phyloP scores from a whole-genome alignment of 345 rosid species.

The Pugionium dolabratum region DNA sequence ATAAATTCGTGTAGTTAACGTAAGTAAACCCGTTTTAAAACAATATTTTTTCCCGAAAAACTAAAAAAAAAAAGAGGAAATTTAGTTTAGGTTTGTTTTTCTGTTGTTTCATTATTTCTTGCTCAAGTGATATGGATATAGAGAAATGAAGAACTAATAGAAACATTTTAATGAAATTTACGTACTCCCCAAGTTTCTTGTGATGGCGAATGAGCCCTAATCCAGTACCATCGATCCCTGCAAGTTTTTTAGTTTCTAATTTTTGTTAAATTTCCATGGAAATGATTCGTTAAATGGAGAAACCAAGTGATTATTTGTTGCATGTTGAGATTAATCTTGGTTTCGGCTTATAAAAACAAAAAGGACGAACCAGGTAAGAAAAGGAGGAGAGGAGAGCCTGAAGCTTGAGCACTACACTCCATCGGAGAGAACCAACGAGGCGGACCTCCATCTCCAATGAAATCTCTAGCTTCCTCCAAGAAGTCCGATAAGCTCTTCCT shows the following conservation, averaged over 20 bases:
- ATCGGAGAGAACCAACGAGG: slow-evolving; percentile 70
- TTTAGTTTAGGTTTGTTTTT: too few relatives aligned
- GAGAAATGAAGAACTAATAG: too few relatives aligned
- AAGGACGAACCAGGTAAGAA: slow-evolving; percentile 46
- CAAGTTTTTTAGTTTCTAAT: slow-evolving; percentile 3
- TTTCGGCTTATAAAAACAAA: background rate
- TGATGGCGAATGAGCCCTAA: slow-evolving; percentile 63
- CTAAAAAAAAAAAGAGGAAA: too few relatives aligned
- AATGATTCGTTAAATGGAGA: too few relatives aligned
- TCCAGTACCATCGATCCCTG: slow-evolving; percentile 76
- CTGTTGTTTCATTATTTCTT: too few relatives aligned
- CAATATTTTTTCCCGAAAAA: too few relatives aligned
- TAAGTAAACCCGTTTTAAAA: too few relatives aligned
- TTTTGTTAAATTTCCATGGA: slow-evolving; percentile 1
- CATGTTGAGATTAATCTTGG: too few relatives aligned
- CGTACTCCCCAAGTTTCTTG: slow-evolving; percentile 52
- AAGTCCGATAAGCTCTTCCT: slow-evolving; percentile 44
- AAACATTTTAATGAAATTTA: too few relatives aligned
- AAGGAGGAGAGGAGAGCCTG: slow-evolving; percentile 51
- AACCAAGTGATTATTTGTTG: too few relatives aligned
- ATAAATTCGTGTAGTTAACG: too few relatives aligned
- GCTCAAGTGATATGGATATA: too few relatives aligned
- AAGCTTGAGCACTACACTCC: slow-evolving; percentile 39
- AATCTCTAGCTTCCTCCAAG: slow-evolving; percentile 42
- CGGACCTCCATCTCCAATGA: slow-evolving; percentile 50